phyloP scores from a whole-genome alignment of 805 yeast genomes.

The Schwanniomyces polymorphus region DNA sequence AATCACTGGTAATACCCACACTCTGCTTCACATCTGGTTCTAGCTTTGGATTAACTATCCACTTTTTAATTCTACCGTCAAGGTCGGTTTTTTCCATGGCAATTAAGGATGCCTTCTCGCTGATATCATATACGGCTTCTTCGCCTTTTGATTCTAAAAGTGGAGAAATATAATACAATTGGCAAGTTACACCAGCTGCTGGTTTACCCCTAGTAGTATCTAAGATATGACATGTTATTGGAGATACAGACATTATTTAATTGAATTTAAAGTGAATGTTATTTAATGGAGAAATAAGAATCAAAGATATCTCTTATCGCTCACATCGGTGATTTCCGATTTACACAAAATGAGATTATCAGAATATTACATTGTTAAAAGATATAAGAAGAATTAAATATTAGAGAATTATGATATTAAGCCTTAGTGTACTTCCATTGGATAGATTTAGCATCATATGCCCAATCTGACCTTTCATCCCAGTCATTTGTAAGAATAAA shows the following conservation, averaged over 20 bases:
- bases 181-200: slow-evolving; percentile 73
- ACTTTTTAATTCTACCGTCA: slow-evolving; percentile 77
- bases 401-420: neutral
- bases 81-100: slow-evolving; percentile 70
- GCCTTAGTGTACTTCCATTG: slow-evolving; percentile 15
- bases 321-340: neutral
- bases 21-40: slow-evolving; percentile 7
- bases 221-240: slow-evolving; percentile 86
- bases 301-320: neutral
- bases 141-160: slow-evolving; percentile 18
- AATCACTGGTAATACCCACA: slow-evolving; percentile 27
- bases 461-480: slow-evolving; percentile 21
- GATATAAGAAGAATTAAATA: neutral
- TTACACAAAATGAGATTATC: neutral
- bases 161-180: slow-evolving; percentile 44
- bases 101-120: slow-evolving; percentile 40
- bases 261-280: neutral
- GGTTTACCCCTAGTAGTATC: slow-evolving; percentile 87
- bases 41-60: slow-evolving; percentile 53
- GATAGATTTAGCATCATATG: slow-evolving; percentile 14
- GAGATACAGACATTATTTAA: slow-evolving; percentile 37
- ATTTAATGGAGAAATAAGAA: neutral
- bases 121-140: slow-evolving; percentile 26
- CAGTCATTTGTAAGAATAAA: slow-evolving; percentile 14
- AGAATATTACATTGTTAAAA: neutral